Conservation (phyloP, 169 alveolate species). For the Plasmodium blacklocki region DNA sequence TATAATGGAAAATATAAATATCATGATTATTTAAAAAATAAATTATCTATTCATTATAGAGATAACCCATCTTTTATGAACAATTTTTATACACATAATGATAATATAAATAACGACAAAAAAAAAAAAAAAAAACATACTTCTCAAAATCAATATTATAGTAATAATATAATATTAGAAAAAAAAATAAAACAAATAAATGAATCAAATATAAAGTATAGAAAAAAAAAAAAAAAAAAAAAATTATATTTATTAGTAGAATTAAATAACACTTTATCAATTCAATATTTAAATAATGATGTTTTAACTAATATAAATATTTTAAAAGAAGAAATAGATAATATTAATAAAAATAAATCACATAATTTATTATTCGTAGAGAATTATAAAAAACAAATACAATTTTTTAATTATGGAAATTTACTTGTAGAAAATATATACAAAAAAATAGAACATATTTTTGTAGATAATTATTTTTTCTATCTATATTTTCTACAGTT, state of each 20-base stretch:
- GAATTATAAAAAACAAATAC: constrained; percentile 69
- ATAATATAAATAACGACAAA: neutral
- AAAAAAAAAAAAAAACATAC: neutral
- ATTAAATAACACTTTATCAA: constrained; percentile 52
- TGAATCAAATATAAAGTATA: constrained; percentile 1
- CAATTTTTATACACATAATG: neutral
- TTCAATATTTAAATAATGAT: constrained; percentile 69
- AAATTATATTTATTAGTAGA: constrained; percentile 55
- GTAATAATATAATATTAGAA: neutral
- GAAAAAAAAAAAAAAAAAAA: constrained; percentile 1
- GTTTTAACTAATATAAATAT: constrained; percentile 18
- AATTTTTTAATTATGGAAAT: constrained; percentile 76
- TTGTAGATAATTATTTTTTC: constrained; percentile 71
- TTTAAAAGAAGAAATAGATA: neutral
- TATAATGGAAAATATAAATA: neutral
- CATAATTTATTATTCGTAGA: constrained; percentile 37
- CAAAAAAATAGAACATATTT: constrained; percentile 75
- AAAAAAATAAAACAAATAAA: neutral
- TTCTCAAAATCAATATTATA: neutral
- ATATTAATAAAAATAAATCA: constrained; percentile 2
- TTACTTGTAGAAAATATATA: constrained; percentile 69
- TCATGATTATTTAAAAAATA: constrained; percentile 46
- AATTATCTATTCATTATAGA: neutral
- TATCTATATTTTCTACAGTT: constrained; percentile 75
- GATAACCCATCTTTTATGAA: neutral